phyloP scores from a whole-genome alignment of 2,329 filamentous ascomycete genomes.

The Fusarium fujikuroi region DNA sequence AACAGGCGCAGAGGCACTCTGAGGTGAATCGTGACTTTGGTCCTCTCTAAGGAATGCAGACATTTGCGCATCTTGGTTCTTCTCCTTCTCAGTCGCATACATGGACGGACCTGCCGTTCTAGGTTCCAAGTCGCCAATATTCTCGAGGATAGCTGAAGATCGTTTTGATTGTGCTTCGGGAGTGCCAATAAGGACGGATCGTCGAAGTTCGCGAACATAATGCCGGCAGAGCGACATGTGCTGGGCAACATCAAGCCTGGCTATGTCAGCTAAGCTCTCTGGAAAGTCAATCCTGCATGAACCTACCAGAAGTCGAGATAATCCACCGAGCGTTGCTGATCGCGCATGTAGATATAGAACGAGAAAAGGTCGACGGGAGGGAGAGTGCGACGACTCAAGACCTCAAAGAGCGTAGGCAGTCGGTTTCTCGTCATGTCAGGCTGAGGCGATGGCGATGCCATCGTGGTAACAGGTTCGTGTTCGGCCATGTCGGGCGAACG shows the following conservation, averaged over 20 bases:
- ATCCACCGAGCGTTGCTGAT: slow-evolving; percentile 96
- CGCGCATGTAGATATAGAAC: slow-evolving; percentile 99
- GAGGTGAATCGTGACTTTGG: slow-evolving; percentile 65
- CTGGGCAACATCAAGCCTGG: slow-evolving; percentile 97
- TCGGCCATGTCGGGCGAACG: slow-evolving; percentile 42
- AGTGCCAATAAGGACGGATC: slow-evolving; percentile 92
- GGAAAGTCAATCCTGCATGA: background rate
- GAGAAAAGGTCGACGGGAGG: slow-evolving; percentile 97
- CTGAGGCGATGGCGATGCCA: slow-evolving; percentile 61
- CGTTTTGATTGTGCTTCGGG: slow-evolving; percentile 92
- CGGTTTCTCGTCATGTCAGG: slow-evolving; percentile 78
- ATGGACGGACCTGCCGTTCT: slow-evolving; percentile 69
- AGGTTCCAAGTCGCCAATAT: slow-evolving; percentile 73
- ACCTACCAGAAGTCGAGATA: slow-evolving; percentile 97
- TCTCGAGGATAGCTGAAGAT: slow-evolving; percentile 83
- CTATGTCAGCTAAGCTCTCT: slow-evolving; percentile 22
- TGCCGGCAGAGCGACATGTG: slow-evolving; percentile 98
- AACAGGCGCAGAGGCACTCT: slow-evolving; percentile 58
- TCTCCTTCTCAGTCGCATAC: slow-evolving; percentile 76
- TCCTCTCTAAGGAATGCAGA: slow-evolving; percentile 87
- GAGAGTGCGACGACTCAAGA: slow-evolving; percentile 91
- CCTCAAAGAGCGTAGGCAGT: slow-evolving; percentile 94
- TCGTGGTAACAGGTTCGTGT: slow-evolving; percentile 43
- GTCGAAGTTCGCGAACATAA: slow-evolving; percentile 93
- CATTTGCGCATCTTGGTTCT: slow-evolving; percentile 86